phyloP scores from a whole-genome alignment of 1,284 basidiomycete species.

The Puccinia coronata region DNA sequence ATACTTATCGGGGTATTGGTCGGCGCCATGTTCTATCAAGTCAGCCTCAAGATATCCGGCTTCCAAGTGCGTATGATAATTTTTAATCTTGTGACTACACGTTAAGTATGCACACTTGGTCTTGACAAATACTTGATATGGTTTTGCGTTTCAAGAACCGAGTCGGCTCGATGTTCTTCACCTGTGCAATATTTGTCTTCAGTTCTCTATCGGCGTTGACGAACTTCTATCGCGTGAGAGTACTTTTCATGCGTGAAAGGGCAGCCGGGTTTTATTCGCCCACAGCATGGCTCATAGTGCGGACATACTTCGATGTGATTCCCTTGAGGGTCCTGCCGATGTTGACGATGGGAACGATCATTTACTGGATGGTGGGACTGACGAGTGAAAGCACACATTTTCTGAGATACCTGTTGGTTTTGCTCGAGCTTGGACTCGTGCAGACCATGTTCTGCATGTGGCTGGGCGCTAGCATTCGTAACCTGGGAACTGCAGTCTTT shows the following conservation, averaged over 20 bases:
- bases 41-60: slow-evolving; percentile 75
- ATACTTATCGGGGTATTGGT: slow-evolving; percentile 68
- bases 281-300: slow-evolving; percentile 79
- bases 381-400: slow-evolving; percentile 69
- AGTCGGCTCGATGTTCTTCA: slow-evolving; percentile 48
- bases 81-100: not conserved
- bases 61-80: slow-evolving; percentile 69
- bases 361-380: slow-evolving; percentile 90
- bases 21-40: slow-evolving; percentile 81
- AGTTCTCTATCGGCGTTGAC: slow-evolving; percentile 81
- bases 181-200: slow-evolving; percentile 66
- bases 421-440: slow-evolving; percentile 73
- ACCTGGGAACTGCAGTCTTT: slow-evolving; percentile 84
- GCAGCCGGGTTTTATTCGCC: slow-evolving; percentile 66
- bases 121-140: not conserved
- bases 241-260: slow-evolving; percentile 81
- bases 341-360: slow-evolving; percentile 73
- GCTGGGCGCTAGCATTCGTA: slow-evolving; percentile 73
- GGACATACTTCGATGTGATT: slow-evolving; percentile 78
- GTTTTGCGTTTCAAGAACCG: slow-evolving; percentile 59
- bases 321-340: slow-evolving; percentile 81
- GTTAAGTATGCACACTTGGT: not conserved
- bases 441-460: slow-evolving; percentile 88
- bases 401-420: slow-evolving; percentile 78
- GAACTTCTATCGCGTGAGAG: slow-evolving; percentile 75